Evolutionary conservation across 2,329 filamentous ascomycete species (phyloP).

Genomic region (Xylaria sp.): DNA sequence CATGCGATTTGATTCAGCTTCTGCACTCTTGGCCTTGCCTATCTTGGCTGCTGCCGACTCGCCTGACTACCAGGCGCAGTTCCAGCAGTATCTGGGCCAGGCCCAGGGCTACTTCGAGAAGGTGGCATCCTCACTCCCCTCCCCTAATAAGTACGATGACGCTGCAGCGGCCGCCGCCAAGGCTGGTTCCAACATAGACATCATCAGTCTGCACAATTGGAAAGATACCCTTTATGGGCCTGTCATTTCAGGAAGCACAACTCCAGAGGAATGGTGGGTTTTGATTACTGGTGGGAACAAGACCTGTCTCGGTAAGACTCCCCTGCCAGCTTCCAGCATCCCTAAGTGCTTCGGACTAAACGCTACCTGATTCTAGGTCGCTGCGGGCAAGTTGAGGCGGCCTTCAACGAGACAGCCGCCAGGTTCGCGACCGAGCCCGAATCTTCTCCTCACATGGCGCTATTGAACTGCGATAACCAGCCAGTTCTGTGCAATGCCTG

Average conservation of each 20-base stretch:
- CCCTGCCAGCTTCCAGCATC: slow-evolving; percentile 1
- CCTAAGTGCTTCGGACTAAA: slow-evolving; percentile 16
- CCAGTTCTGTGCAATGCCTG: slow-evolving; percentile 80
- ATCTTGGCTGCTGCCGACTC: slow-evolving; percentile 65
- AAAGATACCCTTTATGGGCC: slow-evolving; percentile 72
- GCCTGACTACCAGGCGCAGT: slow-evolving; percentile 70
- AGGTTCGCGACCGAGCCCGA: slow-evolving; percentile 70
- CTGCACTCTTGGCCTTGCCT: slow-evolving; percentile 65
- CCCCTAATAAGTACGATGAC: slow-evolving; percentile 56
- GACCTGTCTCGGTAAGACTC: slow-evolving; percentile 73
- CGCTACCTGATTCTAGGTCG: slow-evolving; percentile 57
- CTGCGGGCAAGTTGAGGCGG: slow-evolving; percentile 72
- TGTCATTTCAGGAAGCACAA: slow-evolving; percentile 67
- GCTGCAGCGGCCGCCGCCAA: slow-evolving; percentile 61
- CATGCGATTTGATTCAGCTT: slow-evolving; percentile 69
- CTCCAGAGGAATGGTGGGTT: slow-evolving; percentile 80
- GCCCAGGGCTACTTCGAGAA: slow-evolving; percentile 64
- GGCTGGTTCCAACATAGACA: slow-evolving; percentile 62
- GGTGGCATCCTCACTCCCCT: slow-evolving; percentile 64
- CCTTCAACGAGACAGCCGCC: slow-evolving; percentile 73
- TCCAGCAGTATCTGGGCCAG: slow-evolving; percentile 72
- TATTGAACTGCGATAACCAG: slow-evolving; percentile 79
- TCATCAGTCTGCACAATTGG: slow-evolving; percentile 77
- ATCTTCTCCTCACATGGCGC: slow-evolving; percentile 73
- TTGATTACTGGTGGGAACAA: slow-evolving; percentile 80